Evolutionary conservation across 1,284 basidiomycete species (phyloP).

Genomic region (Paramarasmius palmivorus): DNA sequence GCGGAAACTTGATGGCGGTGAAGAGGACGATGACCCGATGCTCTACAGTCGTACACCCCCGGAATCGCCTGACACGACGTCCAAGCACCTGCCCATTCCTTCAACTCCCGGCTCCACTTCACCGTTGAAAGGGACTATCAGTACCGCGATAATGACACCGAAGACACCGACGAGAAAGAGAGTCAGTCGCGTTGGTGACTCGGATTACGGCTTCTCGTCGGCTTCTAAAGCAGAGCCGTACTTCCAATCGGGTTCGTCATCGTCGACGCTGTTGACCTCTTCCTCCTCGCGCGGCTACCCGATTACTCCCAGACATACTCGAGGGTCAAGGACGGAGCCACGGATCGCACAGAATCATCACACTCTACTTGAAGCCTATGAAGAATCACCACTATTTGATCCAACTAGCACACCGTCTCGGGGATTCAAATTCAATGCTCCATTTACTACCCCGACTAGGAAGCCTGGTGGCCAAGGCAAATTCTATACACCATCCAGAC

Average conservation of each 20-base stretch:
- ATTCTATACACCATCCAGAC: not conserved
- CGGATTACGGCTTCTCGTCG: not conserved
- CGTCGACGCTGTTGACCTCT: not conserved
- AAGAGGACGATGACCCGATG: not conserved
- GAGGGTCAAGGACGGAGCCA: not conserved
- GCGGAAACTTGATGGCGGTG: not conserved
- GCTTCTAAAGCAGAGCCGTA: not conserved
- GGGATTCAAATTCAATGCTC: constrained; percentile 5
- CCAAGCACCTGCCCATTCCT: too few relatives aligned
- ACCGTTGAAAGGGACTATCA: too few relatives aligned
- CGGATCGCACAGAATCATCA: not conserved
- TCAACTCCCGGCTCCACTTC: too few relatives aligned
- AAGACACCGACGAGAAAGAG: not conserved
- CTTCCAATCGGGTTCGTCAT: not conserved
- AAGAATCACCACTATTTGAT: not conserved
- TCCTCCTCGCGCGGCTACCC: not conserved
- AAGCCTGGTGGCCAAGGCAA: not conserved
- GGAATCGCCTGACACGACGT: not conserved
- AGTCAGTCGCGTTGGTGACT: not conserved
- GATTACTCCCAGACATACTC: not conserved
- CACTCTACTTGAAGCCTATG: not conserved
- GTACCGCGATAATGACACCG: not conserved
- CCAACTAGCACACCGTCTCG: not conserved
- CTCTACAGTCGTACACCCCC: not conserved
- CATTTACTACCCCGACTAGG: not conserved